Base-by-base conservation (phyloP, 192 early-diverging fungal species). In the Chytriomyces hyalinus region DNA sequence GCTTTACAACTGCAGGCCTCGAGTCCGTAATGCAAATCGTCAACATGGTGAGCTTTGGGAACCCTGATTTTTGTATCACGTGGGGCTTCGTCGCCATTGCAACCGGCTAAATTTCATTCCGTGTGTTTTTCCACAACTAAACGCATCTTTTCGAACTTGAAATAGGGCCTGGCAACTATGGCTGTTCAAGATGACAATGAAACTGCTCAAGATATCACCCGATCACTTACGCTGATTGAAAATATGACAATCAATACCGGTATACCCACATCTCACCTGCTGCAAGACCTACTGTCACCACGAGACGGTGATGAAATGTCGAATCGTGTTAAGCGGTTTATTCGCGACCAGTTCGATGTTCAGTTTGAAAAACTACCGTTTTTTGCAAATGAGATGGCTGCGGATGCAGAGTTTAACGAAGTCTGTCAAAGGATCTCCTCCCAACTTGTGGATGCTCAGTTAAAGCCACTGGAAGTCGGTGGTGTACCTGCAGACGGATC, bases 1-100 rank as follows among this genome's bases (percentile, higher is more conserved):
- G 87, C 70, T 88, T 88, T 74, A 88, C 87, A 0, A 88, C 87
- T 10, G 87, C 81, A 17, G 87, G 87, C 11, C 67, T 88, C 65
- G 87, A 88, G 51, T 84, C 84, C 6, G 87, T 88, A 60, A 85
- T 88, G 84, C 87, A 88, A 61, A 83, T 88, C 48, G 80, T 88
- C 67, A 88, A 88, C 72, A 88, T 88, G 87, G 83, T 84, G 43
- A 45, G 73, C 6, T 36, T 36, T 36, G 36, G 1, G 36, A 36
- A 36, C 36, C 36, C 36, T 36, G 3, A 36, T 36, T 36, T 36
- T 36, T 36, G 36, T 36, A 36, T 36, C 36, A 36, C 36, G 36
- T 36, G 36, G 36, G 36, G 36, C 36, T 36, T 0, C 36, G 4
- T 36, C 36, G 0, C 36, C 36, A 36, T 36, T 2, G 3, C 36